Evolutionary conservation across 169 alveolate genomes (phyloP).

Genomic region (Sarcocystis neurona): DNA sequence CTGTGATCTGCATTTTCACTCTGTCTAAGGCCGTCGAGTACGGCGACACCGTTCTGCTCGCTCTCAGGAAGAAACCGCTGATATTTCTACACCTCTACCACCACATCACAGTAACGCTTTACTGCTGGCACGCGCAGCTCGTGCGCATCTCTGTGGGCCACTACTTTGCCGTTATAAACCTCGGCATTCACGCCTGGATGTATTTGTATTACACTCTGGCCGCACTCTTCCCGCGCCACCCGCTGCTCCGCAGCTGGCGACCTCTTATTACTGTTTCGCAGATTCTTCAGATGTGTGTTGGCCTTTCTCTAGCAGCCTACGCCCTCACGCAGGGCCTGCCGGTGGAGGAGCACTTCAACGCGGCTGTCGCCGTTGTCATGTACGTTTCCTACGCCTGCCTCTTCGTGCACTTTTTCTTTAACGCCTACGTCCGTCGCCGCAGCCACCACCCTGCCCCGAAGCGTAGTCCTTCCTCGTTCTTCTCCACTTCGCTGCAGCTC

Average conservation of each 20-base stretch:
- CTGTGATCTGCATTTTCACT: constrained; percentile 72
- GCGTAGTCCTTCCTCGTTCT: no score
- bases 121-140: constrained; percentile 75
- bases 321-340: constrained; percentile 43
- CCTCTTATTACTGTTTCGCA: constrained; percentile 59
- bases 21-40: constrained; percentile 74
- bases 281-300: constrained; percentile 62
- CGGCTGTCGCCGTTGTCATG: constrained; percentile 57
- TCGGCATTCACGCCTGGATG: constrained; percentile 74
- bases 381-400: constrained; percentile 59
- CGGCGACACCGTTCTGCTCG: constrained; percentile 75
- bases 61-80: constrained; percentile 70
- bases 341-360: constrained; percentile 37
- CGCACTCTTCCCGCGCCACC: constrained; percentile 28
- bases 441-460: no score
- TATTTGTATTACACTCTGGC: constrained; percentile 73
- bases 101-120: constrained; percentile 75
- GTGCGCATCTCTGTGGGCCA: constrained; percentile 74
- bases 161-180: constrained; percentile 73
- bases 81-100: constrained; percentile 75
- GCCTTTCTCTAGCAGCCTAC: constrained; percentile 33
- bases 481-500: constrained; percentile 48
- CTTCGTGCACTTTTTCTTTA: constrained; percentile 65
- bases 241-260: constrained; percentile 40
- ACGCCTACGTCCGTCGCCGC: constrained; percentile 54